These are phyloP conservation scores for Clarireedia hainanense DNA, from an alignment of 2,329 filamentous ascomycete genomes.

Conservation along the genomic window DNA sequence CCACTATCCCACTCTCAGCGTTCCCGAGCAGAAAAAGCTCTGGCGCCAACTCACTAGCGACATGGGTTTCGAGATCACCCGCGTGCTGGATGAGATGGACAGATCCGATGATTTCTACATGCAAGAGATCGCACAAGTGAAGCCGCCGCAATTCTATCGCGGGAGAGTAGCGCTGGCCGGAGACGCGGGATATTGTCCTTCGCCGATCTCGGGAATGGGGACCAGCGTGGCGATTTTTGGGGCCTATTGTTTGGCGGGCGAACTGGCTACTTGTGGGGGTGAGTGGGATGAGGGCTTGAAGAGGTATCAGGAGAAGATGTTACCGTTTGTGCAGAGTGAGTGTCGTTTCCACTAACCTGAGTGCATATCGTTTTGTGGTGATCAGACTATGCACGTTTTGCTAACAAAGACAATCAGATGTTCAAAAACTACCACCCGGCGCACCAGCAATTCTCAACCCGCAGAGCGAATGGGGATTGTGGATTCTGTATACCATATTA, in stretches of 20 bases:
- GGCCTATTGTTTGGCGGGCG: slow-evolving; percentile 41
- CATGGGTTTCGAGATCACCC: slow-evolving; percentile 35
- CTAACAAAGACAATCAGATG: neutral
- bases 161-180: slow-evolving; percentile 41
- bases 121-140: slow-evolving; percentile 34
- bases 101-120: slow-evolving; percentile 34
- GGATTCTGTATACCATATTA: neutral
- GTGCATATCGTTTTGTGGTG: neutral
- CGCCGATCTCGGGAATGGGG: slow-evolving; percentile 33
- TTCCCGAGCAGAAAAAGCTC: neutral
- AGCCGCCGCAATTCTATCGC: slow-evolving; percentile 31
- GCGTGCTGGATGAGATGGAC: slow-evolving; percentile 33
- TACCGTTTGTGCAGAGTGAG: neutral
- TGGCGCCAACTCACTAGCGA: neutral
- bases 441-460: neutral
- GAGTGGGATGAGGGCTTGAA: neutral
- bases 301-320: neutral
- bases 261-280: slow-evolving; percentile 22
- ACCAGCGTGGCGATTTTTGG: slow-evolving; percentile 34
- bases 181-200: slow-evolving; percentile 39
- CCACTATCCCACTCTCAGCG: neutral
- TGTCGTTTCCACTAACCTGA: neutral
- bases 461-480: neutral
- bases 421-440: slow-evolving; percentile 1
- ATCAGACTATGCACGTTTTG: neutral